phyloP scores from a whole-genome alignment of 768 basidiomycete species.

The Calvatia gigantea region DNA sequence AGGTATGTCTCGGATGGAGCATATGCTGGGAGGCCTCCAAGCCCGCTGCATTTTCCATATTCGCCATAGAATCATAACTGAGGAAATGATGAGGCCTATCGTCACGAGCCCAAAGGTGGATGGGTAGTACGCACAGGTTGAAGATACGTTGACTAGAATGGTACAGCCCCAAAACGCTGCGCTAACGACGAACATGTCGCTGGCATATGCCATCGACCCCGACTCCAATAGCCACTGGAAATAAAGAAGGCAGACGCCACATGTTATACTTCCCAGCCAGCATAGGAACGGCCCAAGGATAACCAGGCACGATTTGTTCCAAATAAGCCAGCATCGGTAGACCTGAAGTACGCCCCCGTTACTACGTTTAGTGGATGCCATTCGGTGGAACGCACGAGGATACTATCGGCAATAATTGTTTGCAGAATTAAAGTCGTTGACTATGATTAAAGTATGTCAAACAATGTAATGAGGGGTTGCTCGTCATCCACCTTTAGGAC shows the following conservation, averaged over 20 bases:
- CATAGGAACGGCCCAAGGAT: conserved; percentile 13
- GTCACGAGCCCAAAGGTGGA: not conserved
- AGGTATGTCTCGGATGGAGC: conserved; percentile 6
- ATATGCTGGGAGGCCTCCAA: not conserved
- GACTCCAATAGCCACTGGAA: not conserved
- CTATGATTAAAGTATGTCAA: not conserved
- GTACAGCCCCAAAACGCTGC: conserved; percentile 17
- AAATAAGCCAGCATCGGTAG: conserved; percentile 19
- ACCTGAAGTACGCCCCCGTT: conserved; percentile 4
- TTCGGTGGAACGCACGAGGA: conserved; percentile 10
- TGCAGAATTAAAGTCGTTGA: conserved; percentile 2
- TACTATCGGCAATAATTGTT: conserved; percentile 14
- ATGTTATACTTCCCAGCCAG: conserved; percentile 14
- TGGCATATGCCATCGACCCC: not conserved
- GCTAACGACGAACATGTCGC: not conserved
- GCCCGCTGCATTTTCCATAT: conserved; percentile 12
- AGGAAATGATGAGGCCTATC: not conserved
- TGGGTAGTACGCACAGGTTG: conserved; percentile 15
- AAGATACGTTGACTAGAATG: conserved; percentile 17
- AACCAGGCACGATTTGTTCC: conserved; percentile 9
- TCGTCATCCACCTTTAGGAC: conserved; percentile 10
- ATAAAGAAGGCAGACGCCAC: conserved; percentile 7
- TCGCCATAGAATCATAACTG: conserved; percentile 14
- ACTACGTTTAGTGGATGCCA: not conserved
- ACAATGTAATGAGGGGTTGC: not conserved